These are phyloP conservation scores for Sporothrix phasma DNA, from an alignment of 2,329 filamentous ascomycete species.

Conservation along the genomic window DNA sequence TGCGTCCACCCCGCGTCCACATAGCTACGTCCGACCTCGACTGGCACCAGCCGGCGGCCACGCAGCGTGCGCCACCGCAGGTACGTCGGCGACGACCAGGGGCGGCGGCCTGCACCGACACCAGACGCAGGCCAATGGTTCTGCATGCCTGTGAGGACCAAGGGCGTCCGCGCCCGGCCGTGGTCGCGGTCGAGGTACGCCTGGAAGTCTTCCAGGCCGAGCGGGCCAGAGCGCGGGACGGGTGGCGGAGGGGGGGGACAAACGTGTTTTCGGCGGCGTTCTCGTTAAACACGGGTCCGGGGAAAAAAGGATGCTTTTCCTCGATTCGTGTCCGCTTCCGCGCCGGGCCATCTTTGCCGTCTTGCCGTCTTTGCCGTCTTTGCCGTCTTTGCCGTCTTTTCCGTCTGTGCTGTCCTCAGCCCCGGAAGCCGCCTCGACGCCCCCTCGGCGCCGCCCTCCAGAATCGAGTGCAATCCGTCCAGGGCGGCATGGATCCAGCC, in stretches of 20 bases:
- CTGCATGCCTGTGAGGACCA: slow-evolving; percentile 59
- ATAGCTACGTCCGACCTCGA: slow-evolving; percentile 81
- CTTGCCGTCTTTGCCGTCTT: too few relatives aligned
- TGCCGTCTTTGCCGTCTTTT: too few relatives aligned
- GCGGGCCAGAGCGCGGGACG: slow-evolving; percentile 33
- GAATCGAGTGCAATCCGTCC: slow-evolving; percentile 30
- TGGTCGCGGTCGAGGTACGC: slow-evolving; percentile 40
- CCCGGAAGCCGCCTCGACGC: too few relatives aligned
- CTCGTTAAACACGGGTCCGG: slow-evolving; percentile 2
- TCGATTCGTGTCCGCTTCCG: not conserved
- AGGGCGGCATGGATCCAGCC: slow-evolving; percentile 44
- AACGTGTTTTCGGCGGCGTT: slow-evolving; percentile 22
- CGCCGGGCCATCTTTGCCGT: too few relatives aligned
- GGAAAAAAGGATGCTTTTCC: not conserved
- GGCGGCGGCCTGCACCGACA: too few relatives aligned
- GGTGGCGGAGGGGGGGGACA: slow-evolving; percentile 33
- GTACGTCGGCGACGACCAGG: slow-evolving; percentile 67
- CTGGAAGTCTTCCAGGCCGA: slow-evolving; percentile 52
- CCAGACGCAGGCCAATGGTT: slow-evolving; percentile 77
- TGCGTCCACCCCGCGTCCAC: slow-evolving; percentile 81
- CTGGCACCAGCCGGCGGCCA: slow-evolving; percentile 70
- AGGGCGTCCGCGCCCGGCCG: slow-evolving; percentile 40
- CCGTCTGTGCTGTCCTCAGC: too few relatives aligned
- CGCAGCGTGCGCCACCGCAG: slow-evolving; percentile 63
- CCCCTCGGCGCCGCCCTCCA: too few relatives aligned